Percentiles rank a stretch among this genome's conserved stretches.
Conservation (phyloP, 495 filamentous ascomycete species). For the Halenospora varia region DNA sequence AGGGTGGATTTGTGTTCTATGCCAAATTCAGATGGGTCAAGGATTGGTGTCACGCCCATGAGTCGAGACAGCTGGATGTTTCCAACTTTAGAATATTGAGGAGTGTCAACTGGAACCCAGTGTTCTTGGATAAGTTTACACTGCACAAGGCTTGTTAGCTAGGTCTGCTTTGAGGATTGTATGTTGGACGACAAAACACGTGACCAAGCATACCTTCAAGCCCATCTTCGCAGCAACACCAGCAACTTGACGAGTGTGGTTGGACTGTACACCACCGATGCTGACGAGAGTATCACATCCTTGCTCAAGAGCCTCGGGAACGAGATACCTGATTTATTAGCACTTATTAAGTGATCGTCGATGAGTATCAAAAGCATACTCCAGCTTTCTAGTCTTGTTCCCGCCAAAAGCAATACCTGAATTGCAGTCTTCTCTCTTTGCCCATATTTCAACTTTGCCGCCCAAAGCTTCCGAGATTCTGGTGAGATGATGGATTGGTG, state of each 20-base stretch:
- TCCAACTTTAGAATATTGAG: constrained; percentile 50
- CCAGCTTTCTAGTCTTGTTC: constrained; percentile 64
- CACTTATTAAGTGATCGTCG: background rate
- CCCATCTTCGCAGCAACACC: constrained; percentile 50
- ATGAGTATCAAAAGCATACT: constrained; percentile 32
- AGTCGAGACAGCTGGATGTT: constrained; percentile 61
- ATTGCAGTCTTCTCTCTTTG: constrained; percentile 62
- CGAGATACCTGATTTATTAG: constrained; percentile 38
- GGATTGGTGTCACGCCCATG: constrained; percentile 54
- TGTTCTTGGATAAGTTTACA: constrained; percentile 55
- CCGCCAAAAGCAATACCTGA: constrained; percentile 59
- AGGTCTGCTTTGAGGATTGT: too few species aligned
- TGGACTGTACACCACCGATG: constrained; percentile 62
- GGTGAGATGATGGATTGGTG: constrained; percentile 57
- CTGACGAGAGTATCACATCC: constrained; percentile 53
- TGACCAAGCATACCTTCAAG: constrained; percentile 32
- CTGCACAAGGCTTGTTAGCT: background rate
- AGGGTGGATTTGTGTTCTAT: constrained; percentile 58
- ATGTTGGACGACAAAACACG: too few species aligned
- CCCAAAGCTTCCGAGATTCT: constrained; percentile 53
- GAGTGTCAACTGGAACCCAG: constrained; percentile 53
- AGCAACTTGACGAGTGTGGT: constrained; percentile 61
- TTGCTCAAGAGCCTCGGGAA: constrained; percentile 51
- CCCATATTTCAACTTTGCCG: constrained; percentile 50
- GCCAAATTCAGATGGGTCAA: constrained; percentile 48